A percentile compares a stretch with the other conserved stretches of the same genome.
These are phyloP conservation scores for Aureobasidium zeae DNA, from an alignment of 2,329 filamentous ascomycete genomes.

Conservation along the genomic window DNA sequence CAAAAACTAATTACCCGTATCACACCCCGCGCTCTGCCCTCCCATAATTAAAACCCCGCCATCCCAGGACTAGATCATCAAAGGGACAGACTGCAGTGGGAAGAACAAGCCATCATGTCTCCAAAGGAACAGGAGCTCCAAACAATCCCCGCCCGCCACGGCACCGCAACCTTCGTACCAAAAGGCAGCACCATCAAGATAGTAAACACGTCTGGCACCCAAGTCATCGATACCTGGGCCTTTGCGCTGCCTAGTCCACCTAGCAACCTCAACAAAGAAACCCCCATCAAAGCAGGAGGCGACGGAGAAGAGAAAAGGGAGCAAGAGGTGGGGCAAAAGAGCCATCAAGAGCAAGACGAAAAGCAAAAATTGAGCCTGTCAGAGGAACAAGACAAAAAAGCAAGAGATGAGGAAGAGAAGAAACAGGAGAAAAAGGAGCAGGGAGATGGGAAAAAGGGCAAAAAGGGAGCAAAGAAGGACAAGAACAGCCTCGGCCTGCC, in stretches of 20 bases:
- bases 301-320: slow-evolving; percentile 18
- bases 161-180: slow-evolving; percentile 43
- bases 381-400: slow-evolving; percentile 12
- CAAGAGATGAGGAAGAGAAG: not conserved
- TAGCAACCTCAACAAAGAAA: slow-evolving; percentile 29
- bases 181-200: slow-evolving; percentile 41
- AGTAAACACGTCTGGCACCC: slow-evolving; percentile 42
- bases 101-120: not conserved
- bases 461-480: slow-evolving; percentile 8
- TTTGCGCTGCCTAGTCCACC: slow-evolving; percentile 40
- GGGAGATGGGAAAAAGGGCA: slow-evolving; percentile 16
- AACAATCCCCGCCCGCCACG: slow-evolving; percentile 41
- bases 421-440: slow-evolving; percentile 17
- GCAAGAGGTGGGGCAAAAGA: slow-evolving; percentile 19
- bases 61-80: too few relatives aligned
- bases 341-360: slow-evolving; percentile 20
- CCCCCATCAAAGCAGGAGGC: slow-evolving; percentile 17
- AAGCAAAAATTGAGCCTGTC: slow-evolving; percentile 28
- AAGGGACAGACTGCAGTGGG: too few relatives aligned
- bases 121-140: slow-evolving; percentile 23
- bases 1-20: too few relatives aligned
- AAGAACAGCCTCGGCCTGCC: slow-evolving; percentile 15
- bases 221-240: slow-evolving; percentile 43
- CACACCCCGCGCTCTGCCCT: too few relatives aligned
- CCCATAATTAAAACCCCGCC: too few relatives aligned